Evolutionary conservation across 257 asterid genomes (phyloP), one percentile per base, ranked within the genome.

Genomic region (Linderniella brevidens): DNA sequence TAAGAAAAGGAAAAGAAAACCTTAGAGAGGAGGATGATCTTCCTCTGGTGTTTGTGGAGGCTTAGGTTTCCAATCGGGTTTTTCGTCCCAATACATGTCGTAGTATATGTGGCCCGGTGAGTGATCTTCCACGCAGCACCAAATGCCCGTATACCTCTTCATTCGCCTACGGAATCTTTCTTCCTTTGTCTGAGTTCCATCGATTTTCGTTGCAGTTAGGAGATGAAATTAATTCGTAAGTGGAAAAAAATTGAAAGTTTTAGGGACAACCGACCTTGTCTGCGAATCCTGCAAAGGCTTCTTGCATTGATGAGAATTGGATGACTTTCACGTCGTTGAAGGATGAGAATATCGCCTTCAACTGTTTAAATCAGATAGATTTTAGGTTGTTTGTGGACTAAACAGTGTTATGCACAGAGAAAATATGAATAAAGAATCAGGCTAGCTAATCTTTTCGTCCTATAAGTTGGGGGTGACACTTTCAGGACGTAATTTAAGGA

Each of bases 81-180:
- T 90, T 67, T 90, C 96, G 53, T 90, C 99, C 99, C 99, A 90
- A 53, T 77, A 90, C 55, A 79, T 77, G 63, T 90, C 93, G 53
- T 90, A 90, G 50, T 75, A 85, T 66, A 90, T 79, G 62, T 85
- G 94, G 19, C 99, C 99, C 1, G 87, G 92, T 17, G 72, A 65
- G 47, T 64, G 72, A 65, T 79, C 37, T 38, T 66, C 77, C 37
- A 82, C 86, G 13, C 99, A 90, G 56, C 99, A 90, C 99, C 99
- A 90, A 53, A 82, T 75, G 41, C 99, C 94, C 13, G 82, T 60
- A n/a, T 90, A 85, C 37, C 56, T 64, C 73, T 86, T 86, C 58
- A 90, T 74, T 8, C 99, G 96, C 35, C 43, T 72, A 68, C 96
- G 74, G 80, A 86, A 90, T 46, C 52, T 70, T 42, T 90, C 80